Percentiles rank a stretch among this genome's conserved stretches.
phyloP scores from a whole-genome alignment of 495 filamentous ascomycete species.

The Chaetomium tenue region DNA sequence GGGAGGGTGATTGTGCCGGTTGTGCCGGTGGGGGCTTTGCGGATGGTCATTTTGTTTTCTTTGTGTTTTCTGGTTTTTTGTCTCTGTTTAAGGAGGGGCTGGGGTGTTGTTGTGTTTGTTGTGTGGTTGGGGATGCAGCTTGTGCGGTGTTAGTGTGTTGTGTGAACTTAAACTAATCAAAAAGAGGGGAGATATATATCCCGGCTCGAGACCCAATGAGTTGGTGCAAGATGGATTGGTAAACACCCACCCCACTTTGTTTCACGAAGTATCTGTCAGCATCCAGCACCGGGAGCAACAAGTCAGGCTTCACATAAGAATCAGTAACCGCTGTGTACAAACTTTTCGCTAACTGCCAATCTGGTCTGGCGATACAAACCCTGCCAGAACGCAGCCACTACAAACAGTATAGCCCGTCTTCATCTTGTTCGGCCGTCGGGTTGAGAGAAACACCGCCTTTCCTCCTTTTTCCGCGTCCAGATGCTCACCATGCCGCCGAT shows the following conservation, averaged over 20 bases:
- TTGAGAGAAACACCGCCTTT: background rate
- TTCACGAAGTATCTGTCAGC: background rate
- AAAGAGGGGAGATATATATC: background rate
- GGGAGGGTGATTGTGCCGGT: constrained; percentile 14
- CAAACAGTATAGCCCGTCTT: background rate
- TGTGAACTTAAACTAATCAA: background rate
- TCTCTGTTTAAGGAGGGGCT: background rate
- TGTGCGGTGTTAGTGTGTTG: background rate
- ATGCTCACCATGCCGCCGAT: constrained; percentile 14
- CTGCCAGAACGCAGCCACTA: constrained; percentile 5
- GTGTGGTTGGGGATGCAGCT: background rate
- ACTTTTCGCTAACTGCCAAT: constrained; percentile 12
- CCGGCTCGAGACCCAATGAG: background rate
- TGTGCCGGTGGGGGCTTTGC: background rate
- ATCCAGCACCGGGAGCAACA: background rate
- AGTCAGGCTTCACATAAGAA: background rate
- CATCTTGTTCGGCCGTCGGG: background rate
- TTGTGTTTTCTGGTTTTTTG: background rate
- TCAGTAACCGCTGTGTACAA: background rate
- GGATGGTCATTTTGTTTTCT: constrained; percentile 16
- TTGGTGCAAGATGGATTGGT: background rate
- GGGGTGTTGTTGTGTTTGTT: background rate
- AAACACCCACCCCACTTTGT: constrained; percentile 13
- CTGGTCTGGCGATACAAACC: constrained; percentile 11
- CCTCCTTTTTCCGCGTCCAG: background rate